Evolutionary conservation across 805 yeast species (phyloP), one percentile per base, ranked within the genome.

Genomic region (Candida corydali): DNA sequence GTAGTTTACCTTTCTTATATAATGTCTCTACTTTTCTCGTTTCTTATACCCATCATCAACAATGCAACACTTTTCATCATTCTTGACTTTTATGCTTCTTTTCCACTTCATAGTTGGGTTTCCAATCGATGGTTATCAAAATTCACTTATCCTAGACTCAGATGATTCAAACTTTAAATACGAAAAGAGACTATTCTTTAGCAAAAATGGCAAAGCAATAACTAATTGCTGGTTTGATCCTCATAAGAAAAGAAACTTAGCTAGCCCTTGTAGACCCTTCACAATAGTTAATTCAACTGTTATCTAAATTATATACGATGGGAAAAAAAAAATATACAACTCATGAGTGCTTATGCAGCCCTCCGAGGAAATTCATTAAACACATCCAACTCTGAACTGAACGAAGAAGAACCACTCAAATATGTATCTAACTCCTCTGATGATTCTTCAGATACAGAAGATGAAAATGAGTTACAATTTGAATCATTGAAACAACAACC

Each of bases 261-360:
- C 9, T 20, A 9, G n/a, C n/a, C n/a, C 23, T 20, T 20, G 23
- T 20, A 20, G 23, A 20, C 23, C 23, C 7, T 20, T 20, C 9
- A 20, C 8, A 20, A 9, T 7, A 20, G 23, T 20, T 9, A 20
- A 20, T 20, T 7, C 8, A 20, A 20, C 23, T 7, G 9, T 20
- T 20, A 20, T 20, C 9, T 20, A 7, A 20, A 20, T n/a, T n/a
- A n/a, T n/a, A n/a, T n/a, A n/a, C n/a, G n/a, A n/a, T n/a, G n/a
- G n/a, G 23, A 20, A 28, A 16, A 29, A 18, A 29, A 29, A 29
- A 29, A 19, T 9, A 16, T 15, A 9, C 15, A 15, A 33, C 29
- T 15, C 7, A 59, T 59, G 65, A 59, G 65, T 48, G 65, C 65
- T 12, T 59, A 52, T 45, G 61, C 63, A 17, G 64, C 65, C 7